Conservation (phyloP, 306 rosid genomes). For the Aeschynomene evenia region DNA sequence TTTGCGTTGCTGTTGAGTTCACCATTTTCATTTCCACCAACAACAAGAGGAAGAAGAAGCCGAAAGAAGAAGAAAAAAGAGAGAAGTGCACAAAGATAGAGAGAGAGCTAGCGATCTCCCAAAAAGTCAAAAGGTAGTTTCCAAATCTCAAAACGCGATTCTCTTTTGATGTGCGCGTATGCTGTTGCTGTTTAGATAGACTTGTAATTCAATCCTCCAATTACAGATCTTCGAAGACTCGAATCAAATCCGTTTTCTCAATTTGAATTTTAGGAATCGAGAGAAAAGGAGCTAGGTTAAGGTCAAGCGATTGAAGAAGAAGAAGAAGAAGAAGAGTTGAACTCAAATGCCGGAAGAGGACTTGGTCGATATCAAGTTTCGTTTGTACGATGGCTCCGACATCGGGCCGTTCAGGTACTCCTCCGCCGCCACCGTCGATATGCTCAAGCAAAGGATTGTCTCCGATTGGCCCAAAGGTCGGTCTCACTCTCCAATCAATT, state of each 20-base stretch:
- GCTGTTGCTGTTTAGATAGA: too few relatives aligned
- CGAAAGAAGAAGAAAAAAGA: neutral
- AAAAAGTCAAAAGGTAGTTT: conserved; percentile 25
- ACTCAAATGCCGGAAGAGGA: conserved; percentile 85
- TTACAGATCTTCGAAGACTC: conserved; percentile 22
- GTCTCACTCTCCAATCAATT: neutral
- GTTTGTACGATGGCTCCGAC: conserved; percentile 87
- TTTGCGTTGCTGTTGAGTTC: conserved; percentile 24
- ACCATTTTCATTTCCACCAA: conserved; percentile 28
- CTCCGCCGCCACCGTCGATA: conserved; percentile 75
- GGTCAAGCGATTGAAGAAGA: neutral
- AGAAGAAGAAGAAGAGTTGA: conserved; percentile 20
- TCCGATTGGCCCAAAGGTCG: conserved; percentile 93
- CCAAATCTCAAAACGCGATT: neutral
- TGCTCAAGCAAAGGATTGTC: conserved; percentile 85
- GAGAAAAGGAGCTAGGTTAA: conserved; percentile 24
- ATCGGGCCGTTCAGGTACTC: conserved; percentile 87
- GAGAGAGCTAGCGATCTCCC: conserved; percentile 21
- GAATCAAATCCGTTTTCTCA: neutral
- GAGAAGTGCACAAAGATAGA: neutral
- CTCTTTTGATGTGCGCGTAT: neutral
- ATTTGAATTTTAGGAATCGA: conserved; percentile 28
- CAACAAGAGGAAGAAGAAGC: neutral
- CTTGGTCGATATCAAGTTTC: conserved; percentile 70
- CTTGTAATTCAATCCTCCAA: conserved; percentile 5